Conservation (phyloP, 1,284 basidiomycete species). For the Polyporus tsugae region DNA sequence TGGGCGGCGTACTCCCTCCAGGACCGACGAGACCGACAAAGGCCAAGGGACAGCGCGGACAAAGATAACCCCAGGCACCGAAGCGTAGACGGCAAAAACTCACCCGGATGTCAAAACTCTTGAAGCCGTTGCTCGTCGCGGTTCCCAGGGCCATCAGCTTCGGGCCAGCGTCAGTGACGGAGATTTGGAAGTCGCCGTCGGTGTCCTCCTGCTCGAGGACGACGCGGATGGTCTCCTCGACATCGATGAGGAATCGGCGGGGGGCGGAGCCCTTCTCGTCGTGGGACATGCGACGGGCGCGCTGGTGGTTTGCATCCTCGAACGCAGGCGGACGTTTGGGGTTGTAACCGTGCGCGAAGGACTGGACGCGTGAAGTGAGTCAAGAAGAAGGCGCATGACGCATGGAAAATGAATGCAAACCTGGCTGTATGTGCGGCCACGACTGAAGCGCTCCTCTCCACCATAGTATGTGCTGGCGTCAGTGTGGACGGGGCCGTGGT, state of each 20-base stretch:
- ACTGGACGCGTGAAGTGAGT: conserved; percentile 33
- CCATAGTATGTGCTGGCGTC: conserved; percentile 89
- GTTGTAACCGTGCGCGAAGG: conserved; percentile 56
- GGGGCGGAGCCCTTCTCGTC: conserved; percentile 80
- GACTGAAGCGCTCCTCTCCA: conserved; percentile 75
- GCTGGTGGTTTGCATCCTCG: conserved; percentile 76
- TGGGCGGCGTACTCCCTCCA: neutral
- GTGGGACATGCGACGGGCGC: conserved; percentile 84
- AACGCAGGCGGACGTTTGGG: conserved; percentile 74
- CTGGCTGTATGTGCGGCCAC: conserved; percentile 86
- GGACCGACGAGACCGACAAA: neutral
- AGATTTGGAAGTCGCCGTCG: conserved; percentile 96
- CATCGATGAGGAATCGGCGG: conserved; percentile 94
- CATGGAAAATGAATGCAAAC: conserved; percentile 51
- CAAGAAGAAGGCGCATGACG: conserved; percentile 8
- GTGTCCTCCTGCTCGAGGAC: conserved; percentile 99
- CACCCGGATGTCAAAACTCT: conserved; percentile 94
- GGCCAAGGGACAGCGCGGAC: neutral
- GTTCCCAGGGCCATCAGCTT: conserved; percentile 97
- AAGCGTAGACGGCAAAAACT: conserved; percentile 41
- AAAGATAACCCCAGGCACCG: neutral
- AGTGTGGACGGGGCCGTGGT: conserved; percentile 60
- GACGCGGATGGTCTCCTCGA: conserved; percentile 98
- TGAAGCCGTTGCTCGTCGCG: conserved; percentile 97
- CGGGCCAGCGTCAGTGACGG: conserved; percentile 95